Conservation (phyloP, 1,284 basidiomycete species). For the Ustilago xerochloae region DNA sequence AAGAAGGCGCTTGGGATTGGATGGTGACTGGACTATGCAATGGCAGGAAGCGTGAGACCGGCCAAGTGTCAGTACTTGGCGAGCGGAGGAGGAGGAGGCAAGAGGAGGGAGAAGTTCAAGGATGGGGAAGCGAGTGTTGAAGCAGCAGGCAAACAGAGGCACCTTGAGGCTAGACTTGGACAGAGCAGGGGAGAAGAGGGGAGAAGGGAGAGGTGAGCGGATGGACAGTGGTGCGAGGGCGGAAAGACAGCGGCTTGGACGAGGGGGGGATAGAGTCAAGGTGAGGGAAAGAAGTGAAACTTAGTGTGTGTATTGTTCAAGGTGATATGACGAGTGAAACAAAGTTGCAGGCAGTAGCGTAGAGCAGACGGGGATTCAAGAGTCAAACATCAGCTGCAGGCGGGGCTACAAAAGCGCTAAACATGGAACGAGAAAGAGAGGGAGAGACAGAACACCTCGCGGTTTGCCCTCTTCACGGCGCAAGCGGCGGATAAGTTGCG, state of each 20-base stretch:
- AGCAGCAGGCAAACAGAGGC: too few species aligned
- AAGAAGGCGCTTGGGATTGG: constrained; percentile 1
- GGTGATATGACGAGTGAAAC: constrained; percentile 11
- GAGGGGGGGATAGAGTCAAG: background rate
- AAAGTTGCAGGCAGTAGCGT: background rate
- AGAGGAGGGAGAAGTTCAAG: constrained; percentile 27
- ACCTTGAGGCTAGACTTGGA: too few species aligned
- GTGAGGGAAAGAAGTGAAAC: background rate
- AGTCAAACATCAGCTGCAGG: constrained; percentile 1
- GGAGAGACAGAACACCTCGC: background rate
- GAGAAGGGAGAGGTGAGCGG: background rate
- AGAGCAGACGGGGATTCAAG: constrained; percentile 6
- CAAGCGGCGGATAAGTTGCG: background rate
- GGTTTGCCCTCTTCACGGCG: background rate
- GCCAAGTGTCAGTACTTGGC: too few species aligned
- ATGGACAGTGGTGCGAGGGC: background rate
- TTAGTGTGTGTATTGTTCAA: background rate
- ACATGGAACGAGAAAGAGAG: background rate
- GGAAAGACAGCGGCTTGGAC: background rate
- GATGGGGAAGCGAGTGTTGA: background rate
- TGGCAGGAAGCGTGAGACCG: background rate
- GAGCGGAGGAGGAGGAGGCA: background rate
- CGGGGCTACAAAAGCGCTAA: background rate
- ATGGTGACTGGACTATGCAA: background rate
- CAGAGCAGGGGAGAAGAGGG: background rate